These are phyloP conservation scores for Phialocephala subalpina DNA, from an alignment of 2,329 filamentous ascomycete species.

Conservation along the genomic window DNA sequence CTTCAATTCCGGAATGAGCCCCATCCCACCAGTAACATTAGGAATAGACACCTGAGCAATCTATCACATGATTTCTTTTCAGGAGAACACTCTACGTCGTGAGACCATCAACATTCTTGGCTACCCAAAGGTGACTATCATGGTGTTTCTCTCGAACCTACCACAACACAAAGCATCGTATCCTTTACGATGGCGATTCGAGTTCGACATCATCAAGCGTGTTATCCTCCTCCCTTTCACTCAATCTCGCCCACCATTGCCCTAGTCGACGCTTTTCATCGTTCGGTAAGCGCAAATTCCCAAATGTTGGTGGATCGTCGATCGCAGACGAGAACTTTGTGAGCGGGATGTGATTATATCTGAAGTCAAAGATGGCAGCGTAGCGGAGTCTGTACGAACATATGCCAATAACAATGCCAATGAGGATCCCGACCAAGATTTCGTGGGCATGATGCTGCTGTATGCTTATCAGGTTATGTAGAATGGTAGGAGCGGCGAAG, in stretches of 20 bases:
- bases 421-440: slow-evolving; percentile 66
- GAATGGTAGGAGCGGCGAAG: neutral
- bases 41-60: too few relatives aligned
- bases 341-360: slow-evolving; percentile 55
- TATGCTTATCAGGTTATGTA: slow-evolving; percentile 6
- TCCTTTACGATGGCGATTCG: neutral
- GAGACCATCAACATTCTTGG: too few relatives aligned
- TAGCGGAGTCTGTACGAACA: slow-evolving; percentile 68
- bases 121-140: too few relatives aligned
- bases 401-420: slow-evolving; percentile 67
- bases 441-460: slow-evolving; percentile 79
- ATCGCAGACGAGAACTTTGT: slow-evolving; percentile 15
- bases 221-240: neutral
- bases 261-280: neutral
- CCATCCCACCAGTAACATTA: too few relatives aligned
- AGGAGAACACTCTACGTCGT: too few relatives aligned
- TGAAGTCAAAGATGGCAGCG: slow-evolving; percentile 71
- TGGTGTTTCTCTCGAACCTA: neutral
- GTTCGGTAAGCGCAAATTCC: too few relatives aligned
- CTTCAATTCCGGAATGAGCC: too few relatives aligned
- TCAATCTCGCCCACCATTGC: neutral
- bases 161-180: neutral
- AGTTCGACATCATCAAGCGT: neutral
- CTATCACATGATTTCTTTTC: too few relatives aligned
- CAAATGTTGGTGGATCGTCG: neutral